phyloP scores from a whole-genome alignment of 2,329 filamentous ascomycete species.

The Fusarium sp. region DNA sequence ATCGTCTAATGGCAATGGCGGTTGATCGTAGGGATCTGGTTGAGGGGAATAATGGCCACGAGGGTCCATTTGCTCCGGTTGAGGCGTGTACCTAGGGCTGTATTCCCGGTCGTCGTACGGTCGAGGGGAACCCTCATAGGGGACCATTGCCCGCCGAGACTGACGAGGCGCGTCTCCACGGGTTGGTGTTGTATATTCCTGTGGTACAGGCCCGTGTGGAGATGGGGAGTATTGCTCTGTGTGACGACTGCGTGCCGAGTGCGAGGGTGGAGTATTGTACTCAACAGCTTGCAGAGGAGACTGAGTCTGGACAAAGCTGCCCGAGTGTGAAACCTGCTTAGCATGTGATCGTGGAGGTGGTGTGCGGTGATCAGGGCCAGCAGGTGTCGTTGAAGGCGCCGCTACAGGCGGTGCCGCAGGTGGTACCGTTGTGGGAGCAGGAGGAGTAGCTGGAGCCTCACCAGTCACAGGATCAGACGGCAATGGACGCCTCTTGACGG shows the following conservation, averaged over 20 bases:
- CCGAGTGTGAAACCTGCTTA: slow-evolving; percentile 55
- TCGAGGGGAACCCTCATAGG: slow-evolving; percentile 54
- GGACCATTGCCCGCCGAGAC: slow-evolving; percentile 55
- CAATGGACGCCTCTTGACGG: slow-evolving; percentile 86
- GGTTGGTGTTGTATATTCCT: slow-evolving; percentile 44
- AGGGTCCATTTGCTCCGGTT: slow-evolving; percentile 58
- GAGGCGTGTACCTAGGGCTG: slow-evolving; percentile 52
- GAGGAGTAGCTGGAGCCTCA: slow-evolving; percentile 58
- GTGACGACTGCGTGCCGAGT: slow-evolving; percentile 53
- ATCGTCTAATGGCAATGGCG: slow-evolving; percentile 51
- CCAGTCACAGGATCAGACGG: slow-evolving; percentile 82
- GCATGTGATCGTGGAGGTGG: slow-evolving; percentile 65
- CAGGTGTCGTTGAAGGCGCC: slow-evolving; percentile 50
- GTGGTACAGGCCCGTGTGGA: slow-evolving; percentile 43
- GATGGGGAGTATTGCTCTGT: slow-evolving; percentile 58
- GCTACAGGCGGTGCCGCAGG: slow-evolving; percentile 36
- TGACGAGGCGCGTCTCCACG: slow-evolving; percentile 50
- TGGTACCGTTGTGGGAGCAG: slow-evolving; percentile 16
- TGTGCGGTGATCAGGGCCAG: slow-evolving; percentile 62
- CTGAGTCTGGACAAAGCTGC: slow-evolving; percentile 63
- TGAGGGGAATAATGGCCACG: slow-evolving; percentile 55
- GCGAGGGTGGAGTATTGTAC: slow-evolving; percentile 61
- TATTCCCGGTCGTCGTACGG: slow-evolving; percentile 58
- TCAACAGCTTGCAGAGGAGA: slow-evolving; percentile 69
- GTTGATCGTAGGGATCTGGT: slow-evolving; percentile 53